Base-by-base conservation (phyloP, 163 green algal genomes). In the Coccomyxa subellipsoidea region DNA sequence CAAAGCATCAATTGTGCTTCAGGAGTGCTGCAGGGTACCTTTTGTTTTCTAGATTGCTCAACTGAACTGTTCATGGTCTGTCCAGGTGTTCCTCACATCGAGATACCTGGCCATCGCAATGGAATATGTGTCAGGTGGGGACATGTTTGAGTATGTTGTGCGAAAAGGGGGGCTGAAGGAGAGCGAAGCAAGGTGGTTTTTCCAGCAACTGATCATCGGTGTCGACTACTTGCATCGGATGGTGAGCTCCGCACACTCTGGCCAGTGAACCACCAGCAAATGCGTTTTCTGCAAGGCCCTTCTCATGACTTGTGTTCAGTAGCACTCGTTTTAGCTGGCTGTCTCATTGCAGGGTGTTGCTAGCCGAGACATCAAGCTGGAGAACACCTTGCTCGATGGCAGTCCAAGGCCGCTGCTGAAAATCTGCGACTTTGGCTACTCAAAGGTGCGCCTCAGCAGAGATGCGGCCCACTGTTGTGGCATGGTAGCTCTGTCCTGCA, bases 131-230 rank as follows among this genome's bases (percentile, higher is more conserved):
- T 89, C 92, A 2, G 95, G 95, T 3, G 95, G 95, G 1, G 95
- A 98, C 84, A 98, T 98, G 93, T 97, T 98, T 88, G 95, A 98
- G 88, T 96, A 97, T 79, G 95, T 98, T 10, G 94, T 98, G 15
- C 87, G 90, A 35, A 85, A 91, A 82, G 94, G 94, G 34, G 90
- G 93, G 23, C 89, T 98, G 70, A 91, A 90, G 54, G 95, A 98
- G 83, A 94, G 93, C 47, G 94, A 98, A 87, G 93, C 95, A 18
- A 90, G 95, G 1, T 98, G 95, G 95, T 97, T 98, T 84, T 98
- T 98, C 85, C 95, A 98, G 88, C 95, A 98, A 90, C 88, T 98
- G 7, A 95, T 98, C 21, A 93, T 97, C 69, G 93, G 91, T 6
- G 90, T 97, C 12, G 95, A 98, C 83, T 98, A 97, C 84, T 94